Percentiles rank a stretch among this genome's conserved stretches.
Conservation (phyloP, 139 green algal species). For the Ostreobium quekettii region DNA sequence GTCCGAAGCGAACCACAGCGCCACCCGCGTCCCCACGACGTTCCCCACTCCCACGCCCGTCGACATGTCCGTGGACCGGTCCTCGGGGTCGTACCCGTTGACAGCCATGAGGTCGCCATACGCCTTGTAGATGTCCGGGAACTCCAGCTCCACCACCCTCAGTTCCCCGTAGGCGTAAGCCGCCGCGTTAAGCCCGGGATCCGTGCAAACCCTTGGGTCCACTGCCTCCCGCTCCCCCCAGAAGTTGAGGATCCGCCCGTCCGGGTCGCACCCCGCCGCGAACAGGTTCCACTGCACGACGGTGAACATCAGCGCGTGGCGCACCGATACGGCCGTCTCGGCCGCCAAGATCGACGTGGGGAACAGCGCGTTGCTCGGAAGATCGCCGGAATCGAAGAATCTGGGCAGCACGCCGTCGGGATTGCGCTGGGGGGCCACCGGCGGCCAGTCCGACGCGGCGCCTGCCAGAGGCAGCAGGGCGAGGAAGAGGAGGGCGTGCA, state of each 20-base stretch:
- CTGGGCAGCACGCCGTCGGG: no score
- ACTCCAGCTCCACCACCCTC: background rate
- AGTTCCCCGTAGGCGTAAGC: background rate
- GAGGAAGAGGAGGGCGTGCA: no score
- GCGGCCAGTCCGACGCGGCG: no score
- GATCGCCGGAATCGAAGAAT: no score
- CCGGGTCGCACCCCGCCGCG: no score
- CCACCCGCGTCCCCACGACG: background rate
- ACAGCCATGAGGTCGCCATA: background rate
- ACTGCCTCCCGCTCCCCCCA: background rate
- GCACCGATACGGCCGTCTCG: no score
- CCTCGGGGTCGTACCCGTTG: background rate
- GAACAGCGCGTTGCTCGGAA: no score
- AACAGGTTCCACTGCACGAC: background rate
- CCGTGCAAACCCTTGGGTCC: background rate
- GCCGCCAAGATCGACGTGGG: no score
- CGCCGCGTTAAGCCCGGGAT: background rate
- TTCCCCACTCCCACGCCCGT: background rate
- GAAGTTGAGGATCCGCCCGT: no score
- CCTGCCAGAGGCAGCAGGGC: no score
- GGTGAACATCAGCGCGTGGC: background rate
- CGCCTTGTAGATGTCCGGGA: background rate
- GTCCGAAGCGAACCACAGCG: background rate
- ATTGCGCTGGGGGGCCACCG: no score
- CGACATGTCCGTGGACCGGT: background rate